Evolutionary conservation across 331 rosid species (phyloP).

Genomic region (Acacia concinna): DNA sequence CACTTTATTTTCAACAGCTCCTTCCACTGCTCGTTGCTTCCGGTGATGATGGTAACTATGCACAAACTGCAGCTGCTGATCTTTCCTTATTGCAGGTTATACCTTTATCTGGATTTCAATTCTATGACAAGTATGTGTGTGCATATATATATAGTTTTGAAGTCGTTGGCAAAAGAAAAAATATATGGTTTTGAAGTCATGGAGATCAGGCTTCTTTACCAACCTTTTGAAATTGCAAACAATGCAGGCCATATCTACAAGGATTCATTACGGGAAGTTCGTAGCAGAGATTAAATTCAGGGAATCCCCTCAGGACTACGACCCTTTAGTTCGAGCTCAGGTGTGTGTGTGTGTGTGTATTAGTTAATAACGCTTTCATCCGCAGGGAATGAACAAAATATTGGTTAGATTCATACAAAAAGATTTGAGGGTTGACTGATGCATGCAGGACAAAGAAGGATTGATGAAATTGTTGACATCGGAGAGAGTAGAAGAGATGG

Average conservation of each 20-base stretch:
- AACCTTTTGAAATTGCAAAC: neutral
- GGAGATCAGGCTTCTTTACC: neutral
- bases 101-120: neutral
- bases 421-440: neutral
- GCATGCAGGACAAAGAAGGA: slow-evolving; percentile 73
- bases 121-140: slow-evolving; percentile 10
- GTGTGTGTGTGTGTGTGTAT: slow-evolving; percentile 35
- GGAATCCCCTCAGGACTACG: slow-evolving; percentile 69
- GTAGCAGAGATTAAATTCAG: slow-evolving; percentile 94
- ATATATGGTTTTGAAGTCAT: neutral
- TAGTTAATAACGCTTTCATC: neutral
- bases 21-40: slow-evolving; percentile 61
- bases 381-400: neutral
- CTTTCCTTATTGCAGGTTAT: slow-evolving; percentile 81
- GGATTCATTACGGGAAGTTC: slow-evolving; percentile 88
- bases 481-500: slow-evolving; percentile 65
- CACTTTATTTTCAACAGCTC: slow-evolving; percentile 56
- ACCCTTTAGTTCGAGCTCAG: slow-evolving; percentile 74
- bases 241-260: slow-evolving; percentile 81
- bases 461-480: slow-evolving; percentile 84
- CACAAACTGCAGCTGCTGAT: slow-evolving; percentile 81
- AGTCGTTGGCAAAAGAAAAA: too few species aligned
- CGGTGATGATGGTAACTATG: slow-evolving; percentile 89
- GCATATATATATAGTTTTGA: too few species aligned
- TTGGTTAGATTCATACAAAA: neutral